phyloP scores from a whole-genome alignment of 805 yeast genomes.

The Metschnikowia vanudenii region DNA sequence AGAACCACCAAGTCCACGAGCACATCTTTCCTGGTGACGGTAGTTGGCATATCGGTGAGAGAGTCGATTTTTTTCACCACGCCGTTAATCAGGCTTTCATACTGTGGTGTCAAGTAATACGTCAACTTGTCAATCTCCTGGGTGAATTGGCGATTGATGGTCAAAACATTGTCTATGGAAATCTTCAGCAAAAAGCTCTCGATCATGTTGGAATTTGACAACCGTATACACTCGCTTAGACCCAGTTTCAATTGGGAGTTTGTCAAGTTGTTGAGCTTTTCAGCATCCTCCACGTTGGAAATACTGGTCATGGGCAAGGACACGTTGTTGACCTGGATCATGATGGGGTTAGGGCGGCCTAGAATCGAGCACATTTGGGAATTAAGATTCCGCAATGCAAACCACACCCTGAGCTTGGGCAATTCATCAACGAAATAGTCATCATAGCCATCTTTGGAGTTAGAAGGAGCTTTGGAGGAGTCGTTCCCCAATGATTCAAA shows the following conservation, averaged over 20 bases:
- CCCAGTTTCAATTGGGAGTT: conserved; percentile 45
- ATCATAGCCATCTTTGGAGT: conserved; percentile 9
- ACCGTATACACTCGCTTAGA: conserved; percentile 47
- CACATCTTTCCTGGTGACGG: conserved; percentile 33
- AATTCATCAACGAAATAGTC: conserved; percentile 26
- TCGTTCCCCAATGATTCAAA: not conserved
- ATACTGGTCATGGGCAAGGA: conserved; percentile 25
- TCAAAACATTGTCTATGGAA: conserved; percentile 38
- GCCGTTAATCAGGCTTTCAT: conserved; percentile 15
- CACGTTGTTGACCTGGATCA: conserved; percentile 33
- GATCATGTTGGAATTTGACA: conserved; percentile 49
- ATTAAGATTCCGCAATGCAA: conserved; percentile 46
- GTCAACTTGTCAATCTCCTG: conserved; percentile 40
- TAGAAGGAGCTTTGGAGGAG: not conserved
- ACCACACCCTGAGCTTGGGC: conserved; percentile 47
- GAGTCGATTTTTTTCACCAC: conserved; percentile 21
- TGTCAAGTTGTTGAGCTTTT: conserved; percentile 16
- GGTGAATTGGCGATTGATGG: conserved; percentile 41
- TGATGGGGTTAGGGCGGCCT: conserved; percentile 55
- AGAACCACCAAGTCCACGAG: conserved; percentile 45
- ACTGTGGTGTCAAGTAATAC: conserved; percentile 22
- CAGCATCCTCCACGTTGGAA: conserved; percentile 10
- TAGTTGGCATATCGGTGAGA: conserved; percentile 21
- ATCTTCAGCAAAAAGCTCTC: conserved; percentile 51
- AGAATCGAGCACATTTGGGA: conserved; percentile 50